Evolutionary conservation across 805 yeast genomes (phyloP), one percentile per base, ranked within the genome.

Genomic region (Starmerella floricola): DNA sequence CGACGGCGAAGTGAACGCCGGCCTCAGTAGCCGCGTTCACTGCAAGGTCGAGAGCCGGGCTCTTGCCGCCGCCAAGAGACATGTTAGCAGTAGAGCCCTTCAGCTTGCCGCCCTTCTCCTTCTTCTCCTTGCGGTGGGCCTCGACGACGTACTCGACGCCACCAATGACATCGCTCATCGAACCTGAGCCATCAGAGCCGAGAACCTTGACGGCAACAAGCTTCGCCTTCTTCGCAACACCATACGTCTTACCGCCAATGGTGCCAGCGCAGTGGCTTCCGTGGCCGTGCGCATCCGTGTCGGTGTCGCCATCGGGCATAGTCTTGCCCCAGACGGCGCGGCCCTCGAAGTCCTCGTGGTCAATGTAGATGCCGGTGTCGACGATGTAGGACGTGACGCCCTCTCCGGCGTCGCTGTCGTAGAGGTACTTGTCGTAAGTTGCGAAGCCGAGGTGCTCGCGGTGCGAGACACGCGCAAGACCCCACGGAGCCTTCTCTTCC

Each of bases 1-100:
- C 96, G 50, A 85, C 95, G 29, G 94, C 93, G 61, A 88, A 80
- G 60, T 84, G 91, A 46, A 88, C 65, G 55, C 95, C 96, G 26
- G 87, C 81, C 49, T 74, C 71, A 38, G 83, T 85, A 31, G 94
- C 95, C 34, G 94, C 94, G 54, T 83, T 76, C 35, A 83, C 93
- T 43, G 94, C 95, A 61, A 77, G 55, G 58, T 85, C 94, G 53
- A 87, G 72, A 8, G 94, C 77, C 38, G 85, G 81, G 3, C 95
- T 82, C 57, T 78, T 79, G 56, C 94, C 94, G 61, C 95, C 95
- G 56, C 95, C 95, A 46, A 87, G 69, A 13, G 95, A 86, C 58
- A 55, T 55, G 88, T 86, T 84, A 67, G 88, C 91, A 34, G 65
- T 59, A n/a, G 64, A 56, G 31, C 61, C 61, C 52, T 58, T 56